Evolutionary conservation across 352 stramenopile species (phyloP).

Genomic region (Pythium sp.): DNA sequence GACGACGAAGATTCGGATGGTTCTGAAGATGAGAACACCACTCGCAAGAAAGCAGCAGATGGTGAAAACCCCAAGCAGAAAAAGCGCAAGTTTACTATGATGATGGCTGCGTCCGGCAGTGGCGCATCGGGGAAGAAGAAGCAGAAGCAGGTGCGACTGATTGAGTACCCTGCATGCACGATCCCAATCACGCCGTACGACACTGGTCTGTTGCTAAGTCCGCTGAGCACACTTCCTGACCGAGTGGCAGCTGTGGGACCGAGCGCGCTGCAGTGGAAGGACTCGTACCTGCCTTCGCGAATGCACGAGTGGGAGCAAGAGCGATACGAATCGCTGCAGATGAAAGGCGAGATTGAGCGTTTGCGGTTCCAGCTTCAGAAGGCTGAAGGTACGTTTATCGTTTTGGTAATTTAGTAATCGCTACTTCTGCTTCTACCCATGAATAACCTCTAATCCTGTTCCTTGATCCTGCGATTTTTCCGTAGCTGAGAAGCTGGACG

Average conservation of each 20-base stretch:
- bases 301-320: conserved; percentile 81
- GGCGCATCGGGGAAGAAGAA: conserved; percentile 35
- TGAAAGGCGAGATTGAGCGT: conserved; percentile 78
- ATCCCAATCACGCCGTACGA: conserved; percentile 68
- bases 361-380: conserved; percentile 72
- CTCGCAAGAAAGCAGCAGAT: not conserved
- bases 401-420: not conserved
- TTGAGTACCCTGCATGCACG: conserved; percentile 68
- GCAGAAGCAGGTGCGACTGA: conserved; percentile 42
- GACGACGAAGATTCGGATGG: conserved; percentile 19
- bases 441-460: not conserved
- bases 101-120: conserved; percentile 17
- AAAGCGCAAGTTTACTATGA: conserved; percentile 64
- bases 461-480: not conserved
- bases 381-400: conserved; percentile 44
- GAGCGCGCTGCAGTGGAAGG: conserved; percentile 68
- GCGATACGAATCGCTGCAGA: conserved; percentile 63
- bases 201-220: conserved; percentile 61
- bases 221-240: conserved; percentile 64
- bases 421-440: not conserved
- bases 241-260: conserved; percentile 63
- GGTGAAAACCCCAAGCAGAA: conserved; percentile 29
- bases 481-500: conserved; percentile 69
- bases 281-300: conserved; percentile 60
- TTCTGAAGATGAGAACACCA: not conserved